Conservation (phyloP, 2,329 filamentous ascomycete species). For the Cryphonectria carpinicola region DNA sequence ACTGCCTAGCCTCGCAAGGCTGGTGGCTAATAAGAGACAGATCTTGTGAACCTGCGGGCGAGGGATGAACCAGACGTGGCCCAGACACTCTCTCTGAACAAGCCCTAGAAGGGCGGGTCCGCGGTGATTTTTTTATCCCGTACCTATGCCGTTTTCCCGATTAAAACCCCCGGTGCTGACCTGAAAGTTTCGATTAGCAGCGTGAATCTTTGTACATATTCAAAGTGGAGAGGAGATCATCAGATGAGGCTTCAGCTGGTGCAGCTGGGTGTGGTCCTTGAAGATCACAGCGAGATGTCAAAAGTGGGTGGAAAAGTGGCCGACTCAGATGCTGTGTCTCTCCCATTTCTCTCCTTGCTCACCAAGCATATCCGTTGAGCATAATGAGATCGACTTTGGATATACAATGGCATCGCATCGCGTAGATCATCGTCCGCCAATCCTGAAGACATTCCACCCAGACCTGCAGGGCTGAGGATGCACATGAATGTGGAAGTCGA, state of each 20-base stretch:
- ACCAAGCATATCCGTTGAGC: neutral
- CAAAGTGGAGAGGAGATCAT: too few relatives aligned
- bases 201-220: neutral
- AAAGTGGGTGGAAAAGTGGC: neutral
- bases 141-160: neutral
- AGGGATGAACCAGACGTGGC: neutral
- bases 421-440: constrained; percentile 10
- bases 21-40: neutral
- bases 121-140: neutral
- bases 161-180: neutral
- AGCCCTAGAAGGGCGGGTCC: neutral
- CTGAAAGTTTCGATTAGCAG: neutral
- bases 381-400: constrained; percentile 13
- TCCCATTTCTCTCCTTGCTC: neutral
- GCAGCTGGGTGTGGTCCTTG: constrained; percentile 10
- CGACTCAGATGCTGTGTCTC: neutral
- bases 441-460: constrained; percentile 2
- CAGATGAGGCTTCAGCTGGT: neutral
- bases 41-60: neutral
- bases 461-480: constrained; percentile 3
- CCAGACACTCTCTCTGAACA: neutral
- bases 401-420: constrained; percentile 12
- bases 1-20: neutral
- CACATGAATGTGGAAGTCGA: neutral
- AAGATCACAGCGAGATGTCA: neutral